Conservation (phyloP, 179 eudicot species). For the Patellifolia procumbens region DNA sequence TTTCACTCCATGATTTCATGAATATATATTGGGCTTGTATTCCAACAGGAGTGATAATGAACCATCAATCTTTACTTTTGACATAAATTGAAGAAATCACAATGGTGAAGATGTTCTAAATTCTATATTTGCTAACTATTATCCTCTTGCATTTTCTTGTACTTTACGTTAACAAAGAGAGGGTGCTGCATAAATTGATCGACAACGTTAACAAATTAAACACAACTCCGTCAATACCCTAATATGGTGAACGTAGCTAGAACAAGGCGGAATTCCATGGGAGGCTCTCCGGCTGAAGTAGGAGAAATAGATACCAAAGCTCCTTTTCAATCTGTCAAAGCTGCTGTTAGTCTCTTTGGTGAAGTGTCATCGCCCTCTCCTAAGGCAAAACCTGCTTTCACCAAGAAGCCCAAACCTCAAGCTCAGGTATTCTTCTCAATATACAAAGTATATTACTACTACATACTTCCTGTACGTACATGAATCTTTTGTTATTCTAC, state of each 20-base stretch:
- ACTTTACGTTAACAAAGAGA: background rate
- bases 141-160: background rate
- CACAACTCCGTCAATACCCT: background rate
- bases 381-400: slow-evolving; percentile 26
- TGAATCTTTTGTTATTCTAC: background rate
- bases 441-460: too few relatives aligned
- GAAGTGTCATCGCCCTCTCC: slow-evolving; percentile 45
- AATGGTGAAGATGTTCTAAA: background rate
- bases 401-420: slow-evolving; percentile 48
- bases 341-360: slow-evolving; percentile 84
- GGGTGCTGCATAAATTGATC: background rate
- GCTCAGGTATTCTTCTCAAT: slow-evolving; percentile 47
- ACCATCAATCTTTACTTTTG: background rate
- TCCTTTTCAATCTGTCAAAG: slow-evolving; percentile 86
- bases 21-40: too few relatives aligned
- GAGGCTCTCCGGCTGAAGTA: slow-evolving; percentile 53
- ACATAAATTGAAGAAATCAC: background rate
- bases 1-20: too few relatives aligned
- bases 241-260: slow-evolving; percentile 51
- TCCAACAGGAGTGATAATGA: background rate
- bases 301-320: slow-evolving; percentile 90
- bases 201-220: background rate
- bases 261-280: slow-evolving; percentile 39
- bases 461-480: background rate
- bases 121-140: background rate